Conservation (phyloP, 345 rosid species). For the Lagerstroemia speciosa region DNA sequence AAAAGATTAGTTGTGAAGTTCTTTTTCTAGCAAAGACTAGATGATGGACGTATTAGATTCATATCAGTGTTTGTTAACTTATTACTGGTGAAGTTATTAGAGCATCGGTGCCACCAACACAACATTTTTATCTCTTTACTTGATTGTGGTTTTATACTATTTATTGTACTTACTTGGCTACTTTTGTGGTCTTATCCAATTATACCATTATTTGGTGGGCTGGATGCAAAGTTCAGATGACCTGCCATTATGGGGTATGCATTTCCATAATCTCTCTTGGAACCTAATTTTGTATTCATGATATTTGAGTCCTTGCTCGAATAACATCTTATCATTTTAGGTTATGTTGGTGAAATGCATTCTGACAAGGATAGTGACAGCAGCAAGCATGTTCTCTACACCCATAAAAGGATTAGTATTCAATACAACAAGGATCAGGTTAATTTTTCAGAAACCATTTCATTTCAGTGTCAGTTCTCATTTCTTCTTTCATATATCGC, state of each 20-base stretch:
- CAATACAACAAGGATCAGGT: constrained; percentile 84
- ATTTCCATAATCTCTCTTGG: background rate
- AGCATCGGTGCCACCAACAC: background rate
- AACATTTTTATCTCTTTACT: background rate
- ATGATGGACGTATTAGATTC: background rate
- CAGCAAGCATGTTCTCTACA: constrained; percentile 65
- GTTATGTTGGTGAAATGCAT: constrained; percentile 78
- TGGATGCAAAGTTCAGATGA: constrained; percentile 59
- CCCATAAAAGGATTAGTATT: constrained; percentile 61
- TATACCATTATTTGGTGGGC: constrained; percentile 15
- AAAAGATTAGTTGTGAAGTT: background rate
- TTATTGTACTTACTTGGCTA: background rate
- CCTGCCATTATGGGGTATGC: constrained; percentile 89
- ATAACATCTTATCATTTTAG: constrained; percentile 24
- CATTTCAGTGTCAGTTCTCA: background rate
- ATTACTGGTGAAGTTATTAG: too few relatives aligned
- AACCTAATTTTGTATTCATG: background rate
- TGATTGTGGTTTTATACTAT: background rate
- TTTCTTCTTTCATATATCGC: background rate
- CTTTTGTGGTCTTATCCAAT: constrained; percentile 13
- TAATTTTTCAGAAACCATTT: background rate
- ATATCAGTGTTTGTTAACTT: background rate
- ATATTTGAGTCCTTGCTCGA: background rate
- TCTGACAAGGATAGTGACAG: constrained; percentile 71
- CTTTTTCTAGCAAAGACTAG: background rate